Evolutionary conservation across 306 rosid species (phyloP), one percentile per base, ranked within the genome.

Genomic region (Citrullus mucosospermus): DNA sequence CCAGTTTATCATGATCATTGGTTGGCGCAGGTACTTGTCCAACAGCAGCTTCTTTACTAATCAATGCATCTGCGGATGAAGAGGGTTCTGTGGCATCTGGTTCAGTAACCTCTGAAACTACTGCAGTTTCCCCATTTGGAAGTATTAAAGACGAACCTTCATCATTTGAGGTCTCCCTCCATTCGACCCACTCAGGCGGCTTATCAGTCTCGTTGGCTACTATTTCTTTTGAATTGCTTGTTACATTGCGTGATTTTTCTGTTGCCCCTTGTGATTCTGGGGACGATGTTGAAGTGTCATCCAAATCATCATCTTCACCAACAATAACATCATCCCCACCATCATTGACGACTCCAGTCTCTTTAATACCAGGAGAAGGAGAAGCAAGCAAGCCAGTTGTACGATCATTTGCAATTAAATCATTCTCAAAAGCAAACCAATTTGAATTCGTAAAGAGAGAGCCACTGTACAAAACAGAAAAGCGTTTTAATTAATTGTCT

Each of bases 361-460:
- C 98, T 82, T 80, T 92, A 8, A 86, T 88, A 84, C 76, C 85
- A 43, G 96, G 92, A 4, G 97, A 88, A 17, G 97, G 90, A 80
- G 98, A 91, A 79, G 91, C 84, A 57, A 85, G 87, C 53, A 89
- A 84, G 65, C 89, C 93, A 41, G 87, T 87, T 80, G 97, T 86
- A 53, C 88, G 91, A 62, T 96, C 97, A 82, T 89, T 85, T 73
- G 89, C 82, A 76, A 76, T 87, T 73, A 78, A 83, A 58, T 89
- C 97, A 22, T 95, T 97, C 87, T 91, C 98, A 8, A 92, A 96
- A 60, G 98, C 98, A 78, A 96, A 93, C 99, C 99, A 92, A 87
- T 96, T 90, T 84, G 99, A 96, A 89, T 96, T 96, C 54, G 97
- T 96, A 84, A 92, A 96, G 66, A 93, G 96, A 78, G 99, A 92